phyloP scores from a whole-genome alignment of 2,329 filamentous ascomycete species.

The Verticillium nubilum region DNA sequence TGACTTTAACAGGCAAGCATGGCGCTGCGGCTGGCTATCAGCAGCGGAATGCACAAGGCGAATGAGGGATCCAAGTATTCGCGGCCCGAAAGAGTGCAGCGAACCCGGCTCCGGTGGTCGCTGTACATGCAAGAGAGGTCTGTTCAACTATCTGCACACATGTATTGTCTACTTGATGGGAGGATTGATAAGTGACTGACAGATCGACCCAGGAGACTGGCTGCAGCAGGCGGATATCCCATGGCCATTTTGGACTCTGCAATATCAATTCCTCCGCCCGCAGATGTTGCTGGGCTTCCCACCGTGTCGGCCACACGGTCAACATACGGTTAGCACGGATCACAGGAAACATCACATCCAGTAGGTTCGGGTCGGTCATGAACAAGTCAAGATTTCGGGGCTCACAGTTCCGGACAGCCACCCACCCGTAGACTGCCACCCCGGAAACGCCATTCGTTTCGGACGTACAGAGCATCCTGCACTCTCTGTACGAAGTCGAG shows the following conservation, averaged over 20 bases:
- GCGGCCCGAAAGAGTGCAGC: slow-evolving; percentile 8
- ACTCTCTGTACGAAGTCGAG: slow-evolving; percentile 5
- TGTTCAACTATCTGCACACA: not conserved
- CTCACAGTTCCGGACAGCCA: not conserved
- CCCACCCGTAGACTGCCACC: slow-evolving; percentile 1
- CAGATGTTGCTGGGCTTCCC: slow-evolving; percentile 3
- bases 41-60: not conserved
- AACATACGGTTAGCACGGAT: slow-evolving; percentile 9
- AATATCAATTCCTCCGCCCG: slow-evolving; percentile 5
- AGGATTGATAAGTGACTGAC: too few species aligned
- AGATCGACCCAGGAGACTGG: slow-evolving; percentile 2
- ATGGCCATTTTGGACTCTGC: slow-evolving; percentile 7
- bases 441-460: slow-evolving; percentile 1
- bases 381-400: too few species aligned
- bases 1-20: slow-evolving; percentile 4
- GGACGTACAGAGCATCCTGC: not conserved
- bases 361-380: not conserved
- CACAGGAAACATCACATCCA: slow-evolving; percentile 6
- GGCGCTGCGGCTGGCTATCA: slow-evolving; percentile 5
- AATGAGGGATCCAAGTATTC: not conserved
- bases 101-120: slow-evolving; percentile 12
- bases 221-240: slow-evolving; percentile 7
- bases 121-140: slow-evolving; percentile 13
- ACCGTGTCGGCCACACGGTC: slow-evolving; percentile 1
- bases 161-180: too few species aligned